Percentiles rank a stretch among this genome's conserved stretches.
Conservation (phyloP, 192 early-diverging fungal genomes). For the Rhizoclosmatium globosum region DNA sequence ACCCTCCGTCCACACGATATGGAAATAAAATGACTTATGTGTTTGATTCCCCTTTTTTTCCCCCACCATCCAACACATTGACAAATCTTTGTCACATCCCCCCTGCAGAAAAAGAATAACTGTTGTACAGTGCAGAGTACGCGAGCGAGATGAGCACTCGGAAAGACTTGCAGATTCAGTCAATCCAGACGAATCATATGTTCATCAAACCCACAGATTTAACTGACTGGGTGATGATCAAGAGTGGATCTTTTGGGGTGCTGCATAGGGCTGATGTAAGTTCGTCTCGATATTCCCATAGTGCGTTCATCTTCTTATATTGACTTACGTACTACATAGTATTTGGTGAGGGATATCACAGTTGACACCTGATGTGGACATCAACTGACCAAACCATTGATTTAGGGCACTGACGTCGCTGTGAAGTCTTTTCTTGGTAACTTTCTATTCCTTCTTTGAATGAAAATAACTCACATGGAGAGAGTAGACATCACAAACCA, state of each 20-base stretch:
- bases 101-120: too few species aligned
- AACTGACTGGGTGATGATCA: constrained; percentile 8
- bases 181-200: constrained; percentile 25
- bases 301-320: background rate
- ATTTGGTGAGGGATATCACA: constrained; percentile 18
- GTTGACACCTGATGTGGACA: background rate
- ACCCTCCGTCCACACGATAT: background rate
- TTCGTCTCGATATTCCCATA: background rate
- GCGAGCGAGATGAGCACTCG: background rate
- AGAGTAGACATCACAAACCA: constrained; percentile 43
- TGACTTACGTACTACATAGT: constrained; percentile 20
- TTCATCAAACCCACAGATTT: constrained; percentile 18
- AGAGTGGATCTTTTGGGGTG: constrained; percentile 29
- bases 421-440: constrained; percentile 53
- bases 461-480: too few species aligned
- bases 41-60: background rate
- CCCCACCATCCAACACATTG: background rate
- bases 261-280: constrained; percentile 36
- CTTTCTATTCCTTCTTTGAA: background rate
- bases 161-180: background rate
- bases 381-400: background rate
- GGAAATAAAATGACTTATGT: background rate
- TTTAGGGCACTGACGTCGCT: constrained; percentile 55
- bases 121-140: background rate
- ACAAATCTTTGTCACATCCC: background rate